Conservation (phyloP, 2,329 filamentous ascomycete genomes). For the Ceratocystiopsis minuta region DNA sequence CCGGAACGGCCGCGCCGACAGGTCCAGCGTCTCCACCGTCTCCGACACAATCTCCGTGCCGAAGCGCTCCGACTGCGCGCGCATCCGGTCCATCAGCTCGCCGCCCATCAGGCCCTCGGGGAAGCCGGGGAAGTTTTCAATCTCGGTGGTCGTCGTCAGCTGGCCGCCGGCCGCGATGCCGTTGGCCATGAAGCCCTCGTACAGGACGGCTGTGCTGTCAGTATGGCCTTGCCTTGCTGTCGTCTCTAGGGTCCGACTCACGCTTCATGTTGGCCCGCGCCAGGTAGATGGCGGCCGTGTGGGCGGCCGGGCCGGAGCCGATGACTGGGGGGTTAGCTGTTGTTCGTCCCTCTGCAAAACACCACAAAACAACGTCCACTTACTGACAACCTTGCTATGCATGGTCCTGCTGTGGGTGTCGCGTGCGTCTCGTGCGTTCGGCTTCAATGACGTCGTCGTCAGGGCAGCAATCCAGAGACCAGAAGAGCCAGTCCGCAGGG, state of each 20-base stretch:
- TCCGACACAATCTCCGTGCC: conserved; percentile 87
- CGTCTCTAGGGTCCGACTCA: conserved; percentile 19
- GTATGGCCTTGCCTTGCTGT: not conserved
- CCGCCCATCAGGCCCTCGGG: conserved; percentile 71
- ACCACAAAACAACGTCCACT: no score
- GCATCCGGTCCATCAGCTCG: conserved; percentile 92
- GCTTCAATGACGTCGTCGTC: conserved; percentile 43
- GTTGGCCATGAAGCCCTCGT: conserved; percentile 95
- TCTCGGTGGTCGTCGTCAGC: conserved; percentile 92
- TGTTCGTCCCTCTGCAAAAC: no score
- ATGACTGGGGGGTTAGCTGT: conserved; percentile 33
- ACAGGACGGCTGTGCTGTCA: conserved; percentile 50
- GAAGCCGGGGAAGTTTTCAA: conserved; percentile 97
- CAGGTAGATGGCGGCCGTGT: conserved; percentile 93
- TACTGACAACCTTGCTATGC: conserved; percentile 86
- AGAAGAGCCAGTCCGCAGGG: conserved; percentile 55
- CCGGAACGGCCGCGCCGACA: conserved; percentile 71
- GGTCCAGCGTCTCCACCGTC: conserved; percentile 77
- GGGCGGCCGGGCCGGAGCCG: conserved; percentile 91
- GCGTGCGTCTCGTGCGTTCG: conserved; percentile 19
- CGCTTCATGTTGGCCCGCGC: conserved; percentile 84
- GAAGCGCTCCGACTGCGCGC: conserved; percentile 74
- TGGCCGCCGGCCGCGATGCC: conserved; percentile 92
- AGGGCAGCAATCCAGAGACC: conserved; percentile 58
- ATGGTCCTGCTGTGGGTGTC: conserved; percentile 41